A percentile compares a stretch with the other conserved stretches of the same genome.
These are phyloP conservation scores for Thermoascus crustaceus DNA, from an alignment of 2,329 filamentous ascomycete genomes.

Conservation along the genomic window DNA sequence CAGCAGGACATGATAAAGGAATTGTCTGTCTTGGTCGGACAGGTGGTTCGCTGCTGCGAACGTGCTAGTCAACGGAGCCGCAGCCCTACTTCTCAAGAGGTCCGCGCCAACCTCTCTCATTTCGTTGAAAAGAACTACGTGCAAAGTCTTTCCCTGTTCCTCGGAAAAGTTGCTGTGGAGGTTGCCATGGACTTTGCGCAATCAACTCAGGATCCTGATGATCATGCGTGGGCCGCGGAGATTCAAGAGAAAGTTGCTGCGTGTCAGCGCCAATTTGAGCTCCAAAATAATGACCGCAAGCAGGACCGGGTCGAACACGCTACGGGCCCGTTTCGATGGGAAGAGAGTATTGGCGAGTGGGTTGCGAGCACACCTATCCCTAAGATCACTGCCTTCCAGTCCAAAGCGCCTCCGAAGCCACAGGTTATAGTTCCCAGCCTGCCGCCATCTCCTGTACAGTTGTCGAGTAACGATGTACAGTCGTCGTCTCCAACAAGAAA, in stretches of 20 bases:
- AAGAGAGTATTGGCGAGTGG: conserved; percentile 52
- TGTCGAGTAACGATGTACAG: conserved; percentile 16
- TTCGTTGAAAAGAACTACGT: conserved; percentile 15
- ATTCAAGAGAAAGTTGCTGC: conserved; percentile 26
- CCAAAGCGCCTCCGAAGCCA: conserved; percentile 5
- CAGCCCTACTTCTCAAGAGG: conserved; percentile 16
- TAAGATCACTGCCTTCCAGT: conserved; percentile 14
- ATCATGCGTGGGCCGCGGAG: conserved; percentile 32
- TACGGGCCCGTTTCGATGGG: conserved; percentile 40
- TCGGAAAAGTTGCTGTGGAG: conserved; percentile 30
- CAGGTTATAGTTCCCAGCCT: conserved; percentile 6
- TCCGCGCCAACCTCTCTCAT: conserved; percentile 19
- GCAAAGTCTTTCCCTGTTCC: conserved; percentile 18
- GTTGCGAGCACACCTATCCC: conserved; percentile 41
- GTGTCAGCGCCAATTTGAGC: conserved; percentile 9
- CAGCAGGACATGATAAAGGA: conserved; percentile 26
- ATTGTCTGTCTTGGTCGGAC: conserved; percentile 25
- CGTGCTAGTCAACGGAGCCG: conserved; percentile 16
- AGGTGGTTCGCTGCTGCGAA: conserved; percentile 27
- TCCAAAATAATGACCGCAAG: conserved; percentile 9
- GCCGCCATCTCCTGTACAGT: conserved; percentile 14
- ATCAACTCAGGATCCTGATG: conserved; percentile 26
- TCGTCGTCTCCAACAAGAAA: conserved; percentile 13
- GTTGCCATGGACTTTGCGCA: conserved; percentile 35
- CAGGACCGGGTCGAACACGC: conserved; percentile 11